Evolutionary conservation across 2,329 filamentous ascomycete species (phyloP).

Genomic region (Alternaria sp.): DNA sequence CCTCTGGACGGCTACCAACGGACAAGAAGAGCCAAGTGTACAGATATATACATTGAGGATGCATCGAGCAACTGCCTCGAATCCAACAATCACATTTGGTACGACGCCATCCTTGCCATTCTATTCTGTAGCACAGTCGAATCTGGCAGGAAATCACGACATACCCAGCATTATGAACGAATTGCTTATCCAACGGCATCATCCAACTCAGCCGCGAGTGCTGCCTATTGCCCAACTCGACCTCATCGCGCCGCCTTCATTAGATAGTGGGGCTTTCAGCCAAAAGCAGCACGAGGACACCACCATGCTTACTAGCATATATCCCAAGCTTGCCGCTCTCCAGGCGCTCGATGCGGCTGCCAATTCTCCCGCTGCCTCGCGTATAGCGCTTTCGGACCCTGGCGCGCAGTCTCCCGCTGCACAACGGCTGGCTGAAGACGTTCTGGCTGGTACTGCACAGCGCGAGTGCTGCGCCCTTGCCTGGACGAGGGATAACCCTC

Average conservation of each 20-base stretch:
- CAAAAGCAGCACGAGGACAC: conserved; percentile 43
- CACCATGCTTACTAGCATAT: conserved; percentile 52
- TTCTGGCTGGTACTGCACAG: conserved; percentile 69
- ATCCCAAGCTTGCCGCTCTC: conserved; percentile 58
- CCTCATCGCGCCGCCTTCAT: conserved; percentile 48
- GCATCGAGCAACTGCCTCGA: conserved; percentile 55
- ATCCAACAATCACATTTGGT: conserved; percentile 66
- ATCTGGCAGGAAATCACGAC: conserved; percentile 56
- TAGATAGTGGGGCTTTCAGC: conserved; percentile 37
- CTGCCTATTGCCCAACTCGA: conserved; percentile 52
- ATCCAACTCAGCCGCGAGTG: conserved; percentile 50
- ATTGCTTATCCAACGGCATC: conserved; percentile 50
- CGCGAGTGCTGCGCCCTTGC: conserved; percentile 74
- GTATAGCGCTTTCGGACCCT: conserved; percentile 73
- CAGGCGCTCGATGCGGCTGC: conserved; percentile 56
- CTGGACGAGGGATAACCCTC: conserved; percentile 60
- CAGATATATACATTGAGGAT: conserved; percentile 51
- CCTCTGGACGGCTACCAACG: conserved; percentile 75
- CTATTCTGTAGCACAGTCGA: conserved; percentile 71
- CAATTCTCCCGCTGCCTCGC: conserved; percentile 54
- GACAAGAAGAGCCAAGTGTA: conserved; percentile 61
- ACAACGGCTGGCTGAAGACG: conserved; percentile 66
- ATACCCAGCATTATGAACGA: conserved; percentile 59
- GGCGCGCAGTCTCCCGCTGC: conserved; percentile 69
- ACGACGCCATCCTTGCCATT: conserved; percentile 74